Evolutionary conservation across 139 green algal species (phyloP).

Genomic region (Asterochloris sp.): DNA sequence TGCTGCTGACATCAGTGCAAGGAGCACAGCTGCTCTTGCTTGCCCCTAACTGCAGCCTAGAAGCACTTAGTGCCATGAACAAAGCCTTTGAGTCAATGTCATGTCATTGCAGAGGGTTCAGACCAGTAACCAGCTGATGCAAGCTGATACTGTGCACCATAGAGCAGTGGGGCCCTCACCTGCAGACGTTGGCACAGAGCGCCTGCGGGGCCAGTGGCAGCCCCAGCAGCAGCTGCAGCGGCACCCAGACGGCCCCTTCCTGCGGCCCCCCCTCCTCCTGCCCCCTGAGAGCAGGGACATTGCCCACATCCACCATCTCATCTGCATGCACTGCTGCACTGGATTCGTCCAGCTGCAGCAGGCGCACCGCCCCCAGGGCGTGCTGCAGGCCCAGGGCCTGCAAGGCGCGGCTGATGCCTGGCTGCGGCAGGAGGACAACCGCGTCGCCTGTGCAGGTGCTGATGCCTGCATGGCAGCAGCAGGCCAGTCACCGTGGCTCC

Average conservation of each 20-base stretch:
- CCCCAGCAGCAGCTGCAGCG: conserved; percentile 64
- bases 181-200: conserved; percentile 73
- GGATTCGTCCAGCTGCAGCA: conserved; percentile 26
- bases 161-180: neutral
- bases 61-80: neutral
- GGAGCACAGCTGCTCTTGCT: no score
- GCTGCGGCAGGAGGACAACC: conserved; percentile 12
- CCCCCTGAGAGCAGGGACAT: neutral
- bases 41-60: neutral
- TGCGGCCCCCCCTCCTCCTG: neutral
- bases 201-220: conserved; percentile 63
- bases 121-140: neutral
- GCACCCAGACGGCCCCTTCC: conserved; percentile 54
- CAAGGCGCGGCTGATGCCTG: conserved; percentile 21
- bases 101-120: neutral
- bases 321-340: neutral
- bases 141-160: no score
- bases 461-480: conserved; percentile 4
- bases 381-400: conserved; percentile 39
- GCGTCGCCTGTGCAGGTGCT: neutral
- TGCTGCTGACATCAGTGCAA: no score
- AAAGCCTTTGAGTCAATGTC: neutral
- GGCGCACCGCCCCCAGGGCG: conserved; percentile 42
- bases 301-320: neutral
- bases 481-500: no score